Evolutionary conservation across 148 eudicot species (phyloP), one percentile per base, ranked within the genome.

Genomic region (Limonium bicolor): DNA sequence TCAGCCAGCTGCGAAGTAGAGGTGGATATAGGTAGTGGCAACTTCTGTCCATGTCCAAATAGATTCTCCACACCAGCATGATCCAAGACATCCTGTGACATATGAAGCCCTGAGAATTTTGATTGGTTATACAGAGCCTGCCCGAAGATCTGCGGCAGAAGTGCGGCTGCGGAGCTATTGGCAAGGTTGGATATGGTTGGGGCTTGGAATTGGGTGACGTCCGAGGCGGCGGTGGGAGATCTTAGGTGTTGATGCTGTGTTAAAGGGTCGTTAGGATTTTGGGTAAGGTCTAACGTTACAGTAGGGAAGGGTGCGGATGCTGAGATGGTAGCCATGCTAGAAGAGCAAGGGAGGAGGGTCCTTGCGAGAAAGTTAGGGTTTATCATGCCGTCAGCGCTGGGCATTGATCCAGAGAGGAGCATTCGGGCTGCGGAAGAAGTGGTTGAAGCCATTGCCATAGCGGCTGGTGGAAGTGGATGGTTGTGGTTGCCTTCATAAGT

Each of bases 221-320:
- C 3, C 36, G 53, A 18, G 63, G 57, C 19, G 72, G 58, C 13
- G 50, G 50, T 10, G 67, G 58, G 5, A 77, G 72, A 10, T 20
- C 35, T 48, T 32, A 9, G 51, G 21, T 27, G 51, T 12, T 32
- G 51, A 13, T 2, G 24, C 7, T 31, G 51, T 29, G 23, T 48
- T 15, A 32, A 15, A 10, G 14, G 5, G 2, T 2, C 13, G 14
- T 76, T 80, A 15, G 81, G 66, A 39, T n/a, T n/a, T n/a, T n/a
- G 62, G 5, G 96, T 88, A 2, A 88, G 65, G 76, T 88, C 96
- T 16, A 88, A 49, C 45, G 96, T 88, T 5, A 88, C 86, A 0
- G 96, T 88, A 31, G 96, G 96, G 25, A 79, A 88, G 10, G 94
- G 96, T 1, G 96, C 94, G 5, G 96, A 83, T 4, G 96, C 96